phyloP scores from a whole-genome alignment of 495 filamentous ascomycete species.

The Endocarpon pusillum region DNA sequence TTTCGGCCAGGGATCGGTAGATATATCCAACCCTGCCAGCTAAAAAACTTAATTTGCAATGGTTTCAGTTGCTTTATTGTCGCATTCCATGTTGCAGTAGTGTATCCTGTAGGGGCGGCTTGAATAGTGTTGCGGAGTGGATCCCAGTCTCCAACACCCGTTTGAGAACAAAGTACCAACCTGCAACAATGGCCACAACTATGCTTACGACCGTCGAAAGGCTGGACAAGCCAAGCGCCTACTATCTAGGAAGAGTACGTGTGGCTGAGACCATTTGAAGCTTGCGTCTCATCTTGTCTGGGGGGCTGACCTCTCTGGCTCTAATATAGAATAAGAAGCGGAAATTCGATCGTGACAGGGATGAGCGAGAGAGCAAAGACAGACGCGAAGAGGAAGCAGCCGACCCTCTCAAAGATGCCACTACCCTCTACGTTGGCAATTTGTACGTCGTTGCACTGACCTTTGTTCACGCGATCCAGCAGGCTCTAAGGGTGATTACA shows the following conservation, averaged over 20 bases:
- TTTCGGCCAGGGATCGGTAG: too few relatives aligned
- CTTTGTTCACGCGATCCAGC: neutral
- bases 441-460: conserved; percentile 39
- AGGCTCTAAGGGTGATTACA: conserved; percentile 15
- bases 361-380: conserved; percentile 31
- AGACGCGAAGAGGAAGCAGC: conserved; percentile 35
- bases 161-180: too few relatives aligned
- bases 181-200: too few relatives aligned
- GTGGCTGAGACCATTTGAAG: too few relatives aligned
- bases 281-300: neutral
- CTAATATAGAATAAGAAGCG: conserved; percentile 49
- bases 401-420: conserved; percentile 68
- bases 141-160: too few relatives aligned
- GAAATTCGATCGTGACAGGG: conserved; percentile 39
- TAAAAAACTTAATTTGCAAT: too few relatives aligned
- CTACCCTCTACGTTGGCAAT: conserved; percentile 95
- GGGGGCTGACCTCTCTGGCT: neutral
- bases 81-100: too few relatives aligned
- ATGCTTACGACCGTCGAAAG: conserved; percentile 59
- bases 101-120: too few relatives aligned
- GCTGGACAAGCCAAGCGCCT: conserved; percentile 77
- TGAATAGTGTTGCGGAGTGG: too few relatives aligned
- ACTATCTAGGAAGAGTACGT: conserved; percentile 60
- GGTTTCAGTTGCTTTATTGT: too few relatives aligned
- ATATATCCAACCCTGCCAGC: too few relatives aligned